Evolutionary conservation across 202 grass and related monocot species (phyloP).

Genomic region (Panicum hallii): DNA sequence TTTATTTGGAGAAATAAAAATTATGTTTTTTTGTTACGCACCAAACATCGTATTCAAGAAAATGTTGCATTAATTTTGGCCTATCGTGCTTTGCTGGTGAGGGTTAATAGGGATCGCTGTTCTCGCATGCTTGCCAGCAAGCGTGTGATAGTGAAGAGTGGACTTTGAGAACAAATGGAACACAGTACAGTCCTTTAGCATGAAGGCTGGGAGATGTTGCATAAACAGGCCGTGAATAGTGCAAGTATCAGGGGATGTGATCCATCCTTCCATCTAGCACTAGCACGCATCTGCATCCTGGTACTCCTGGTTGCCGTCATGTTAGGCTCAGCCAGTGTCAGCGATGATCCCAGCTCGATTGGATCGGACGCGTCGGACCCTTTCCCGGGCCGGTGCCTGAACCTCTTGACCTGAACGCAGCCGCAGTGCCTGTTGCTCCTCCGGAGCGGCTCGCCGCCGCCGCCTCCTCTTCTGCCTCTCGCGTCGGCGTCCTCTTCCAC

Average conservation of each 20-base stretch:
- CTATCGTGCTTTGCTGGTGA: background rate
- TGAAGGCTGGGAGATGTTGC: background rate
- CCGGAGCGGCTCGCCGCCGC: no score
- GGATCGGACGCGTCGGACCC: background rate
- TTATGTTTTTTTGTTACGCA: no score
- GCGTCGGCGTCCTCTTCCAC: background rate
- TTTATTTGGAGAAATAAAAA: no score
- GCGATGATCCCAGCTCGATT: background rate
- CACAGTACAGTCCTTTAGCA: background rate
- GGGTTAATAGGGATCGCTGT: background rate
- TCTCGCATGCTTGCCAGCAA: background rate
- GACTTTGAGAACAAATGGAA: background rate
- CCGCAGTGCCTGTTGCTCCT: no score
- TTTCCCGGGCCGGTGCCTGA: background rate
- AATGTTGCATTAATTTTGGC: background rate
- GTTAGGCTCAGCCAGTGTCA: no score
- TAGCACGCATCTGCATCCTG: no score
- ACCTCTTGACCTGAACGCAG: constrained; percentile 1
- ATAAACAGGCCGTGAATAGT: no score
- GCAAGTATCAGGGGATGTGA: no score
- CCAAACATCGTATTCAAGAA: background rate
- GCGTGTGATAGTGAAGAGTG: background rate
- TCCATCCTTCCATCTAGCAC: no score
- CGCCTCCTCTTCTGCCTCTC: background rate
- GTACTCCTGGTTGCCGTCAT: no score